phyloP scores from a whole-genome alignment of 2,329 filamentous ascomycete species.

The Alternaria dauci region DNA sequence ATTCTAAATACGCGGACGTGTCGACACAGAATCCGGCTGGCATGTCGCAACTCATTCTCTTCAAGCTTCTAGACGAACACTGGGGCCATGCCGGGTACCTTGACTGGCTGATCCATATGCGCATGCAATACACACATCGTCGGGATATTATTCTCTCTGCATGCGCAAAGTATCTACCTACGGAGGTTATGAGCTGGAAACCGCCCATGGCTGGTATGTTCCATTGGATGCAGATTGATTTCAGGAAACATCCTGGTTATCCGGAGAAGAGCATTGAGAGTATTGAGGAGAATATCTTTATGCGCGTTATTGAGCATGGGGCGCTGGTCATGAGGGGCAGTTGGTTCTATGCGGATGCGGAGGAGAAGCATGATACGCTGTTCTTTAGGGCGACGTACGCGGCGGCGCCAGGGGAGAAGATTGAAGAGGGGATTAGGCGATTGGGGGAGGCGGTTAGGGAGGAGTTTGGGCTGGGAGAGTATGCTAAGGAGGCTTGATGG shows the following conservation, averaged over 20 bases:
- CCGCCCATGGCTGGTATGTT: slow-evolving; percentile 94
- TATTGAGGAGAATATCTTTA: slow-evolving; percentile 88
- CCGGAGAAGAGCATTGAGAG: slow-evolving; percentile 60
- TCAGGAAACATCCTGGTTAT: slow-evolving; percentile 70
- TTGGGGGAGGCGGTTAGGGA: slow-evolving; percentile 77
- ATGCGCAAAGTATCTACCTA: slow-evolving; percentile 79
- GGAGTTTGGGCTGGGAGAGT: slow-evolving; percentile 60
- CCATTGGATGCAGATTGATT: slow-evolving; percentile 79
- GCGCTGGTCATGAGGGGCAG: slow-evolving; percentile 84
- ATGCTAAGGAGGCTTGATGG: slow-evolving; percentile 10
- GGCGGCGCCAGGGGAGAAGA: slow-evolving; percentile 68
- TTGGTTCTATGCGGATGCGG: slow-evolving; percentile 86
- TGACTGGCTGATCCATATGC: slow-evolving; percentile 84
- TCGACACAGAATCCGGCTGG: slow-evolving; percentile 87
- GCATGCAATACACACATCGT: slow-evolving; percentile 80
- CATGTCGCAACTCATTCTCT: slow-evolving; percentile 82
- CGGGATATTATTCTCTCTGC: slow-evolving; percentile 79
- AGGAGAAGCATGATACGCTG: slow-evolving; percentile 67
- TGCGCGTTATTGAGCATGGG: slow-evolving; percentile 75
- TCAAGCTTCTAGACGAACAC: slow-evolving; percentile 88
- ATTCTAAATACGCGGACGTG: slow-evolving; percentile 81
- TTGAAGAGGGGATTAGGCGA: slow-evolving; percentile 62
- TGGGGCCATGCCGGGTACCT: slow-evolving; percentile 95
- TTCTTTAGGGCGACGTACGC: slow-evolving; percentile 94
- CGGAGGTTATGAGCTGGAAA: slow-evolving; percentile 78